Conservation (phyloP, 352 stramenopile species). For the Phytophthora macrochlamydospora region DNA sequence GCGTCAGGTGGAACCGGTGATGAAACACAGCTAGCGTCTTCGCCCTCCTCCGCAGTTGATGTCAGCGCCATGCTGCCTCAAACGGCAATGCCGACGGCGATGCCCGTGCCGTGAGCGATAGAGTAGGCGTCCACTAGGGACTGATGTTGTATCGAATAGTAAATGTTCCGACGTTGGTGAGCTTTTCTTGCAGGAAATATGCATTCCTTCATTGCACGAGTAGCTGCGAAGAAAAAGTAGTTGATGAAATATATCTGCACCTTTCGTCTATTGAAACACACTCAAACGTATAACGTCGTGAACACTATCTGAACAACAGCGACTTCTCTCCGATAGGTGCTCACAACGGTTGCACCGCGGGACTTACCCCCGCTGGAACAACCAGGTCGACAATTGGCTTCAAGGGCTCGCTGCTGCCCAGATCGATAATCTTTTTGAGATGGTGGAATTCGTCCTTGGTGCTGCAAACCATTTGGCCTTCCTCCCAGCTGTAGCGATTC, state of each 20-base stretch:
- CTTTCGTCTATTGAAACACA: constrained; percentile 7
- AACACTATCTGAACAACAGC: background rate
- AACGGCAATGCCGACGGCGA: constrained; percentile 33
- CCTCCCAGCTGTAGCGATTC: constrained; percentile 87
- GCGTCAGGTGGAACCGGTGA: constrained; percentile 9
- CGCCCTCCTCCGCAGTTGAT: constrained; percentile 17
- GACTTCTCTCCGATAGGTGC: background rate
- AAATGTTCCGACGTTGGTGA: background rate
- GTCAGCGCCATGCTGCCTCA: constrained; percentile 26
- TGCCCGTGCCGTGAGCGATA: constrained; percentile 39
- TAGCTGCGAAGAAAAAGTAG: background rate
- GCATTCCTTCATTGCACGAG: too few relatives aligned
- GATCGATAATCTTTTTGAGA: constrained; percentile 47
- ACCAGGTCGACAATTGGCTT: constrained; percentile 37
- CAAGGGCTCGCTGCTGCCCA: constrained; percentile 21
- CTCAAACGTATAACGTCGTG: background rate
- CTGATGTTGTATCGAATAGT: constrained; percentile 21
- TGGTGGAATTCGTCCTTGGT: constrained; percentile 69
- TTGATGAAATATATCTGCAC: too few relatives aligned
- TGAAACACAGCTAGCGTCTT: constrained; percentile 21
- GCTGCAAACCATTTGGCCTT: constrained; percentile 77
- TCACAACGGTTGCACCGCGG: constrained; percentile 62
- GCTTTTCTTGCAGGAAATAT: too few relatives aligned
- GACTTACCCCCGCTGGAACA: constrained; percentile 56
- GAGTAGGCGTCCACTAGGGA: constrained; percentile 7